These are phyloP conservation scores for Meira nashicola DNA, from an alignment of 1,284 basidiomycete genomes.

Conservation along the genomic window DNA sequence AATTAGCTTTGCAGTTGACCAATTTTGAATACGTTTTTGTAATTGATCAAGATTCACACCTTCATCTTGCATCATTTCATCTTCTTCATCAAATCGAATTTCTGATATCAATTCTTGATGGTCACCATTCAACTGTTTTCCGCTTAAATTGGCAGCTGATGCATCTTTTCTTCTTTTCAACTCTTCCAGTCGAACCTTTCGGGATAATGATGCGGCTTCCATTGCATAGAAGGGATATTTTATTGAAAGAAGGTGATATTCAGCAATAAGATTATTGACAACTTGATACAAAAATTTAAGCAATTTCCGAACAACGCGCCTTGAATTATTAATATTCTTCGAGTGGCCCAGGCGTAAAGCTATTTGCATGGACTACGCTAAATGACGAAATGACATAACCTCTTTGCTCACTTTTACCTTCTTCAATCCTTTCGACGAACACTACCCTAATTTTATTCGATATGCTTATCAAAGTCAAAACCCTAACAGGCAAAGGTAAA, in stretches of 20 bases:
- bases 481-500: slow-evolving; percentile 61
- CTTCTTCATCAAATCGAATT: slow-evolving; percentile 6
- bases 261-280: too few relatives aligned
- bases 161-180: slow-evolving; percentile 5
- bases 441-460: slow-evolving; percentile 11
- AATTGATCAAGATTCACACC: background rate
- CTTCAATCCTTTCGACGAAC: too few relatives aligned
- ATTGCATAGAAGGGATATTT: background rate
- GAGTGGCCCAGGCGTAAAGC: too few relatives aligned
- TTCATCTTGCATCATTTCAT: slow-evolving; percentile 2
- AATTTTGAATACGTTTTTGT: background rate
- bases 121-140: background rate
- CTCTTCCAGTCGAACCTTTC: slow-evolving; percentile 9
- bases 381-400: too few relatives aligned
- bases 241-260: too few relatives aligned
- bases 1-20: slow-evolving; percentile 11
- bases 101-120: background rate
- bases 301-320: too few relatives aligned
- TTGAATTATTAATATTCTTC: too few relatives aligned
- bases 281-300: too few relatives aligned
- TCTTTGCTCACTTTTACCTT: too few relatives aligned
- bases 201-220: slow-evolving; percentile 9
- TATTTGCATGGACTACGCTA: too few relatives aligned
- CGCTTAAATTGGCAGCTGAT: background rate
- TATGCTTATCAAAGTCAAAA: slow-evolving; percentile 60